These are phyloP conservation scores for Pinus taeda DNA, from an alignment of 75 land plant genomes.

Conservation along the genomic window DNA sequence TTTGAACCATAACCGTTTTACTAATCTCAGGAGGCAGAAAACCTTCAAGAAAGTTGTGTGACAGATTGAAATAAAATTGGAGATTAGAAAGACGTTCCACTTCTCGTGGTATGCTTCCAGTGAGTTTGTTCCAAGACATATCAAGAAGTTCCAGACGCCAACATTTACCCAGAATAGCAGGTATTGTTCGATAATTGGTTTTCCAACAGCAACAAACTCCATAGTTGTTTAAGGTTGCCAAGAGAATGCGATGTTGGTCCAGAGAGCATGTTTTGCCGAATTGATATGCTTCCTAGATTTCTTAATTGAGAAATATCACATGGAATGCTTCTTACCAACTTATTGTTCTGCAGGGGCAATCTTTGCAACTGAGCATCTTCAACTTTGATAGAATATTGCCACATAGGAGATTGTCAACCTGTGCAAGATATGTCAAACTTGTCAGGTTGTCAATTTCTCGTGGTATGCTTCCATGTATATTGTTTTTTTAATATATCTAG, in stretches of 20 bases:
- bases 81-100: constrained; percentile 9
- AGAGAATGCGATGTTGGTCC: constrained; percentile 15
- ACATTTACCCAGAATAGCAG: constrained; percentile 19
- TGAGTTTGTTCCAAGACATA: constrained; percentile 22
- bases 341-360: constrained; percentile 23
- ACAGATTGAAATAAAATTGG: constrained; percentile 17
- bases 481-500: background rate
- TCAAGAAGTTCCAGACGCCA: constrained; percentile 15
- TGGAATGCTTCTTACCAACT: constrained; percentile 25
- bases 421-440: constrained; percentile 19
- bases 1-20: constrained; percentile 9
- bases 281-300: constrained; percentile 4
- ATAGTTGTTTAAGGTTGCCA: constrained; percentile 14
- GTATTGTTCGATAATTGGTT: constrained; percentile 37
- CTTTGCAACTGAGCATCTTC: constrained; percentile 9
- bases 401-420: constrained; percentile 13
- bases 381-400: constrained; percentile 18
- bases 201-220: constrained; percentile 25
- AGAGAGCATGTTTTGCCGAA: constrained; percentile 6
- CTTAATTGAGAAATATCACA: constrained; percentile 31
- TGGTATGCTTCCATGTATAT: constrained; percentile 13
- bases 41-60: constrained; percentile 24
- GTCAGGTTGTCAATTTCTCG: constrained; percentile 16
- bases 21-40: constrained; percentile 19
- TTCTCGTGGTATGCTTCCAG: constrained; percentile 25